Conservation (phyloP, 495 filamentous ascomycete species). For the Aspergillus ellipticus region DNA sequence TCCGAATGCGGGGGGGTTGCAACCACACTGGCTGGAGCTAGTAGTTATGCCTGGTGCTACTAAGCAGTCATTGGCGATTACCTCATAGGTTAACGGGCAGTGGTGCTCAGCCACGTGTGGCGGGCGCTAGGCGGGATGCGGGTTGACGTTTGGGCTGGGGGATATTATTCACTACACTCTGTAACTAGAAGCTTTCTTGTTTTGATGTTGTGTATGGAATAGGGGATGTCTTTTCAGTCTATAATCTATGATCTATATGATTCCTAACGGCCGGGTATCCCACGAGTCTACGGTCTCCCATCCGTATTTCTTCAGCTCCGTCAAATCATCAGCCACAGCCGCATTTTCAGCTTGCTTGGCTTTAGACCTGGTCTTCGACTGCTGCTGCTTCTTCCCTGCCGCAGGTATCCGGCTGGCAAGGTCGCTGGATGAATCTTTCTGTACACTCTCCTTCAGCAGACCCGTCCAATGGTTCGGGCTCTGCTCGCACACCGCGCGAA, state of each 20-base stretch:
- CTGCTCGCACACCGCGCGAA: constrained; percentile 31
- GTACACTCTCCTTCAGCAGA: constrained; percentile 20
- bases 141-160: not conserved
- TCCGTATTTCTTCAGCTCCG: constrained; percentile 28
- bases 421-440: constrained; percentile 1
- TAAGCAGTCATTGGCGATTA: constrained; percentile 16
- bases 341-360: not conserved
- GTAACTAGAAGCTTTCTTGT: too few relatives aligned
- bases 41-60: not conserved
- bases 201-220: too few relatives aligned
- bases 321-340: constrained; percentile 14
- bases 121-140: not conserved
- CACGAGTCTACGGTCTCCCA: constrained; percentile 32
- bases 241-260: constrained; percentile 19
- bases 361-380: not conserved
- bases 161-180: too few relatives aligned
- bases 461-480: constrained; percentile 32
- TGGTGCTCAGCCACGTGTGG: constrained; percentile 8
- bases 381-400: not conserved
- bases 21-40: not conserved
- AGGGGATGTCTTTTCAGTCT: constrained; percentile 3
- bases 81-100: constrained; percentile 17
- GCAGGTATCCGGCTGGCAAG: not conserved
- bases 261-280: constrained; percentile 35
- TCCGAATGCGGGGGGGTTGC: constrained; percentile 6